Percentiles rank a stretch among this genome's conserved stretches.
Evolutionary conservation across 768 basidiomycete genomes (phyloP).

Genomic region (Exidia glandulosa): DNA sequence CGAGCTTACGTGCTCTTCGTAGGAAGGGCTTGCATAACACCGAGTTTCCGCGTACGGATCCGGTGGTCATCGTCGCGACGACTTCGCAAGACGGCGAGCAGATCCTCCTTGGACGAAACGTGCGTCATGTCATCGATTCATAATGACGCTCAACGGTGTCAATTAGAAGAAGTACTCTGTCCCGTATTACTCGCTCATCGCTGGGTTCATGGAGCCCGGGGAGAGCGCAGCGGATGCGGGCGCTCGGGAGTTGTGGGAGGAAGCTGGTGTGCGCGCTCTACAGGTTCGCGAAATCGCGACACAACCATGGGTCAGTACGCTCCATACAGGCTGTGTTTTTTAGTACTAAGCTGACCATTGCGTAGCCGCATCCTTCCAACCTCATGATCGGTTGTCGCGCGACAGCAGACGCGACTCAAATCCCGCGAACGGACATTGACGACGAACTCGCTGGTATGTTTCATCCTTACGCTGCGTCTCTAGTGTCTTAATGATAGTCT

Average conservation of each 20-base stretch:
- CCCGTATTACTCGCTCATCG: constrained; percentile 74
- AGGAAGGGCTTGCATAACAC: constrained; percentile 86
- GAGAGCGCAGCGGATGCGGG: constrained; percentile 94
- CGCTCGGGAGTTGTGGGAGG: constrained; percentile 87
- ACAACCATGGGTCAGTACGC: constrained; percentile 65
- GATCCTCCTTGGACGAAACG: constrained; percentile 79
- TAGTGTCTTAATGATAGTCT: not conserved
- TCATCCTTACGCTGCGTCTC: not conserved
- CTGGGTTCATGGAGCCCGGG: constrained; percentile 90
- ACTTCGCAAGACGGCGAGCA: constrained; percentile 70
- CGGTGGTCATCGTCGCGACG: constrained; percentile 86
- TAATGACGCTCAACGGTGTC: not conserved
- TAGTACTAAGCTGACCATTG: not conserved
- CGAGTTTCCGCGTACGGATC: constrained; percentile 69
- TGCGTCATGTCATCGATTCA: constrained; percentile 30
- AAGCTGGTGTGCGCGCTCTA: constrained; percentile 79
- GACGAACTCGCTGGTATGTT: constrained; percentile 83
- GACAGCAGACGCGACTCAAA: constrained; percentile 57
- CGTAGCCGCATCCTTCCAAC: constrained; percentile 79
- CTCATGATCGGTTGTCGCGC: constrained; percentile 89
- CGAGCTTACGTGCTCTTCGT: not conserved
- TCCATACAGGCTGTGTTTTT: not conserved
- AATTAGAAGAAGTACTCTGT: not conserved
- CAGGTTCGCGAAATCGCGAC: constrained; percentile 74
- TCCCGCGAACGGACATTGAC: constrained; percentile 77